Evolutionary conservation across 2,329 filamentous ascomycete species (phyloP).

Genomic region (Microdochium bolleyi): DNA sequence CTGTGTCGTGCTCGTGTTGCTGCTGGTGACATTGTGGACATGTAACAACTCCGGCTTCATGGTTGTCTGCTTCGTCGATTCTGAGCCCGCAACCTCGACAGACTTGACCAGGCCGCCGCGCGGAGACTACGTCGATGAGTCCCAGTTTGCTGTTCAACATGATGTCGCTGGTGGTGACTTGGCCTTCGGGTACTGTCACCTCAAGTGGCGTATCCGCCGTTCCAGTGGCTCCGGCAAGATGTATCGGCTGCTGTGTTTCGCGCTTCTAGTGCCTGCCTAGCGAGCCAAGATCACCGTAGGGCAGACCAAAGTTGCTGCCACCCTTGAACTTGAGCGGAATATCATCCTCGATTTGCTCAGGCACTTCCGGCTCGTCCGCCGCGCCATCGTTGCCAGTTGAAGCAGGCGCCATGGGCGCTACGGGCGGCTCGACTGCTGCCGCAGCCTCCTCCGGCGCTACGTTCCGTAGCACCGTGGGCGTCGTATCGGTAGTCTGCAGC

Average conservation of each 20-base stretch:
- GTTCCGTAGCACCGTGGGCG: slow-evolving; percentile 30
- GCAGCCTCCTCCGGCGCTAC: background rate
- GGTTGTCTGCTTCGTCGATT: background rate
- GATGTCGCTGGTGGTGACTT: background rate
- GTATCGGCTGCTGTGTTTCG: background rate
- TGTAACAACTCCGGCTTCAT: background rate
- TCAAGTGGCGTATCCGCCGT: background rate
- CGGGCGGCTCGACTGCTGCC: background rate
- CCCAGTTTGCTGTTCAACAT: background rate
- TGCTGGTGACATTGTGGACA: background rate
- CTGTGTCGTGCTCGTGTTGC: background rate
- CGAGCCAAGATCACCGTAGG: background rate
- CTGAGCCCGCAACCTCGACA: background rate
- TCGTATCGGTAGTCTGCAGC: slow-evolving; percentile 39
- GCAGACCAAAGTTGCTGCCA: background rate
- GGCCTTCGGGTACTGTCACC: background rate
- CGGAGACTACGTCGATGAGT: background rate
- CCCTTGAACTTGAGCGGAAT: background rate
- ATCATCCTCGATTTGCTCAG: background rate
- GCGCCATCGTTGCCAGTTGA: background rate
- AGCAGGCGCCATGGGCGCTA: background rate
- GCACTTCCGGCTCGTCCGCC: background rate
- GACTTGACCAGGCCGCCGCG: background rate
- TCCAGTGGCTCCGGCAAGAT: background rate
- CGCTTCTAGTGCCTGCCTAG: background rate